Base-by-base conservation (phyloP, 345 rosid species). In the Erodium maritimum region DNA sequence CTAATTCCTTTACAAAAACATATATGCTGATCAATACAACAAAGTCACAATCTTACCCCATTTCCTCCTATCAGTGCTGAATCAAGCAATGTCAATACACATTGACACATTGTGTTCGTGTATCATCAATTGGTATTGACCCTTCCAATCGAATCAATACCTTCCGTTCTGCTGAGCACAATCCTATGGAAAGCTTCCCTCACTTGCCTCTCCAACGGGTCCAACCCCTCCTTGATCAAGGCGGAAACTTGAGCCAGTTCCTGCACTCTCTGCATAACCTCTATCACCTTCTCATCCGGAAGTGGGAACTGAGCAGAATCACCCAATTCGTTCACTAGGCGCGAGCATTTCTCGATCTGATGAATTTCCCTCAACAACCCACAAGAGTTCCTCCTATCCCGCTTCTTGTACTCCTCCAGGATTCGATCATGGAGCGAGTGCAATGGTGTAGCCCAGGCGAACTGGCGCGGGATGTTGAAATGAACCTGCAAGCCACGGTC, bases 401-500 rank as follows among this genome's bases (percentile, higher is more conserved):
- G 67, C 63, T 67, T 87, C 73, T 79, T 87, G 0, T 95, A 83
- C 66, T 89, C 94, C 74, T 93, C 99, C 60, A 87, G 5, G 19
- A 93, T 67, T 76, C 67, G 75, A 64, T 87, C 99, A 60, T 85
- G 89, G 69, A 93, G 63, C 1, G 73, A 64, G 66, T 74, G 53
- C 55, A 93, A 51, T 13, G 94, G 76, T 16, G 69, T 83, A 0
- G 84, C 86, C 99, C 96, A 93, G 0, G 66, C 50, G 33, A 77
- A 79, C 56, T 85, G 84, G 65, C 91, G 82, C 0, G 99, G 91
- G 29, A 82, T 71, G 7, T 77, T 71, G 69, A 85, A 85, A 58
- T 87, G 94, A 11, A 86, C 91, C 75, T 87, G 95, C 78, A 87
- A 55, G 0, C 96, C 99, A 46, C 95, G 84, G 58, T 87, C 99